Conservation (phyloP, 129 eudicot genomes). For the Arctium minus region DNA sequence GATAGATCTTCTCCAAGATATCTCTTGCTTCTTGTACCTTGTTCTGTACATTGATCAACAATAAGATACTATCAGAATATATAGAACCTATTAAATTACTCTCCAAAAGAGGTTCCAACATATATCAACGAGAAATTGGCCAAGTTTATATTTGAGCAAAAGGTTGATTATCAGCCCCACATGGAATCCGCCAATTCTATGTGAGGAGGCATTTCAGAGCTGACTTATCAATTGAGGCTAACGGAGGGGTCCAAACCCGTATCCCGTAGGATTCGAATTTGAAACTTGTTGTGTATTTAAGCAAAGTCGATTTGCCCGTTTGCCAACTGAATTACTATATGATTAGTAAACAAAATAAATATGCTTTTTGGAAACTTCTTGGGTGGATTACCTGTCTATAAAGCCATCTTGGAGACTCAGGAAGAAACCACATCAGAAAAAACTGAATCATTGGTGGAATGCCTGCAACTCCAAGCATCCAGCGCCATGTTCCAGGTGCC, state of each 20-base stretch:
- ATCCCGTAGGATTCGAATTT: neutral
- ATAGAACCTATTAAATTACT: neutral
- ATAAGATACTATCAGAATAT: neutral
- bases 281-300: neutral
- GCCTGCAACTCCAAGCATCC: slow-evolving; percentile 88
- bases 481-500: slow-evolving; percentile 69
- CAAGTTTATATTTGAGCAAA: too few relatives aligned
- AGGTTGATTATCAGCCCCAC: too few relatives aligned
- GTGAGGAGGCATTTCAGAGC: too few relatives aligned
- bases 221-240: too few relatives aligned
- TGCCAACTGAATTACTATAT: too few relatives aligned
- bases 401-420: slow-evolving; percentile 87
- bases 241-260: too few relatives aligned
- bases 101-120: too few relatives aligned
- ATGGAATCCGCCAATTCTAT: too few relatives aligned
- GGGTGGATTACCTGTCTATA: slow-evolving; percentile 46
- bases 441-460: slow-evolving; percentile 62
- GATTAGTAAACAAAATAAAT: too few relatives aligned
- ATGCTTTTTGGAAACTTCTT: neutral
- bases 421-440: slow-evolving; percentile 57
- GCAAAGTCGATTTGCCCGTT: too few relatives aligned
- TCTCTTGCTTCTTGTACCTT: slow-evolving; percentile 43
- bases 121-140: too few relatives aligned
- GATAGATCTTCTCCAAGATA: slow-evolving; percentile 49
- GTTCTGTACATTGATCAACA: slow-evolving; percentile 23